These are phyloP conservation scores for Boletus subcaerulescens DNA, from an alignment of 768 basidiomycete genomes.

Conservation along the genomic window DNA sequence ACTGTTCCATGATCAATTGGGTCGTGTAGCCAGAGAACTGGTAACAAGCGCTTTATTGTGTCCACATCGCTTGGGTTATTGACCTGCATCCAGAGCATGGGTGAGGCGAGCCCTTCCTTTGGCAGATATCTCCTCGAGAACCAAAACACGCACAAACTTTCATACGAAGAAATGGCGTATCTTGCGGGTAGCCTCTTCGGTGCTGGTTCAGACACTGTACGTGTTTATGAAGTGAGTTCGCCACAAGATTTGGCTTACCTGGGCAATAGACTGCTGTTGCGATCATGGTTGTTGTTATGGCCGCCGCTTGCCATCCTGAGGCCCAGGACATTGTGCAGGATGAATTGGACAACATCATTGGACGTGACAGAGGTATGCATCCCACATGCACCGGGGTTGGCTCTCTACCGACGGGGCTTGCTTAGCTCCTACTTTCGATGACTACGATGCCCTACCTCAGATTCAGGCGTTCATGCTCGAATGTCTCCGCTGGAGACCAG, in stretches of 20 bases:
- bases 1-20: constrained; percentile 53
- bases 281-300: constrained; percentile 55
- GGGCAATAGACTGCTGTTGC: constrained; percentile 47
- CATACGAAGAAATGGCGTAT: constrained; percentile 58
- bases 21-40: constrained; percentile 43
- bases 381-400: background rate
- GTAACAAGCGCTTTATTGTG: constrained; percentile 24
- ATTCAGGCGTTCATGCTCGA: constrained; percentile 42
- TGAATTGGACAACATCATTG: constrained; percentile 53
- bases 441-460: constrained; percentile 35
- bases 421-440: constrained; percentile 41
- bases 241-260: background rate
- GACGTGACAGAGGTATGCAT: constrained; percentile 35
- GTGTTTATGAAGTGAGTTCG: constrained; percentile 1
- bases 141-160: constrained; percentile 50
- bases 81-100: constrained; percentile 15
- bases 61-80: background rate
- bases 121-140: constrained; percentile 57
- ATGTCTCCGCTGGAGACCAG: constrained; percentile 41
- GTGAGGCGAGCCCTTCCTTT: constrained; percentile 41
- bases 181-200: constrained; percentile 65
- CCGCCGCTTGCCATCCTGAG: constrained; percentile 53
- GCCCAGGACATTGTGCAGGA: constrained; percentile 50
- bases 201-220: constrained; percentile 59
- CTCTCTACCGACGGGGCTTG: background rate